phyloP scores from a whole-genome alignment of 1,284 basidiomycete genomes.

The Apiotrichum domesticum region DNA sequence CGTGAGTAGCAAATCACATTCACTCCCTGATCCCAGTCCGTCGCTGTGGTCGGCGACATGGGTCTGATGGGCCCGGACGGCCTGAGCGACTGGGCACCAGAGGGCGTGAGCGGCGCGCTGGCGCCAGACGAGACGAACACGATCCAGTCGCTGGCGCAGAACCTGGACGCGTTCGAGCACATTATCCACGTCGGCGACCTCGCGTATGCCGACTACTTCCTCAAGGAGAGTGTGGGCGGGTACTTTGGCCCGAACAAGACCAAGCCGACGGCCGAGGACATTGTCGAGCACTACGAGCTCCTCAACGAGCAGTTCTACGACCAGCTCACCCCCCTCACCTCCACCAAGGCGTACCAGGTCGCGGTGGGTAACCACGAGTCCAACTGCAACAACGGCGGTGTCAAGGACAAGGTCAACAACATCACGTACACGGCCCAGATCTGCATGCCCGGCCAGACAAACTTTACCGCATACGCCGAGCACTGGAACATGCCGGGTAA shows the following conservation, averaged over 20 bases:
- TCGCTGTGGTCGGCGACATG: constrained; percentile 29
- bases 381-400: constrained; percentile 23
- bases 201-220: constrained; percentile 32
- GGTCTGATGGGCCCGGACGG: constrained; percentile 37
- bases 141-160: constrained; percentile 27
- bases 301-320: constrained; percentile 37
- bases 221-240: constrained; percentile 23
- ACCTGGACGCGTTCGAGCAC: constrained; percentile 27
- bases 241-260: constrained; percentile 20
- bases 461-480: constrained; percentile 28
- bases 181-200: constrained; percentile 29
- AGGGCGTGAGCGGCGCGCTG: constrained; percentile 18
- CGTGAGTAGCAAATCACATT: not conserved
- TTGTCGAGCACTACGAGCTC: constrained; percentile 29
- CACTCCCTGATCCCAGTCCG: constrained; percentile 8
- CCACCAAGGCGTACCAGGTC: constrained; percentile 31
- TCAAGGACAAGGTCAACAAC: constrained; percentile 24
- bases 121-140: constrained; percentile 29
- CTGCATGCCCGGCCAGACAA: constrained; percentile 29
- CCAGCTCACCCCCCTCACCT: constrained; percentile 26
- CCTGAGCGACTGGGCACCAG: constrained; percentile 23
- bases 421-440: constrained; percentile 23
- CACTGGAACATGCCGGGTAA: constrained; percentile 37
- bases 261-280: constrained; percentile 4
- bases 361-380: constrained; percentile 30